These are phyloP conservation scores for Prunus persica DNA, from an alignment of 306 rosid species.

Conservation along the genomic window DNA sequence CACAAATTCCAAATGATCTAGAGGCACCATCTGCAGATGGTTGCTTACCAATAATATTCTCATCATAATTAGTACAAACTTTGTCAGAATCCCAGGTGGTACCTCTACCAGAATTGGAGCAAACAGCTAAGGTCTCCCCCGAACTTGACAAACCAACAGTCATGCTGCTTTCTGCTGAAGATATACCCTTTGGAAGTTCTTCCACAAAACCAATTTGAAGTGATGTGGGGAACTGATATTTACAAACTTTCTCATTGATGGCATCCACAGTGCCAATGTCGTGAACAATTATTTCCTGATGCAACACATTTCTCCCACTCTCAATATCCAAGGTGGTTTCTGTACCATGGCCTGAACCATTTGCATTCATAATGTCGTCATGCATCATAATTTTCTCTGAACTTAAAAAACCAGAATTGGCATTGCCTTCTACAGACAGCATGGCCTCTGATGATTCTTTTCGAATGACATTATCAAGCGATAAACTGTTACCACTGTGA, in stretches of 20 bases:
- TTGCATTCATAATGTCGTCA: slow-evolving; percentile 27
- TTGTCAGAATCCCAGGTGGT: slow-evolving; percentile 31
- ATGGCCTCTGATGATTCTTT: slow-evolving; percentile 34
- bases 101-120: slow-evolving; percentile 30
- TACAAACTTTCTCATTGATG: slow-evolving; percentile 23
- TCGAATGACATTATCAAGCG: slow-evolving; percentile 29
- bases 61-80: slow-evolving; percentile 28
- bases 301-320: slow-evolving; percentile 23
- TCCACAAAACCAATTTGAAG: slow-evolving; percentile 28
- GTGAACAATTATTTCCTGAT: slow-evolving; percentile 29
- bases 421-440: slow-evolving; percentile 28
- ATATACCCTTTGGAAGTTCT: slow-evolving; percentile 30
- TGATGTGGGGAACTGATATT: slow-evolving; percentile 25
- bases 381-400: slow-evolving; percentile 27
- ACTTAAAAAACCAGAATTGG: slow-evolving; percentile 29
- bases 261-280: slow-evolving; percentile 32
- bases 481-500: slow-evolving; percentile 34
- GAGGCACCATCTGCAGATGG: slow-evolving; percentile 28
- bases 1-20: slow-evolving; percentile 40
- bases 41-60: slow-evolving; percentile 27
- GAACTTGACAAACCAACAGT: slow-evolving; percentile 33
- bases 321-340: slow-evolving; percentile 31
- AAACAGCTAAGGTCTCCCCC: slow-evolving; percentile 30
- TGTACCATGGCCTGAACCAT: slow-evolving; percentile 20
- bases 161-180: slow-evolving; percentile 29